Percentiles rank a stretch among this genome's conserved stretches.
These are phyloP conservation scores for Triticum urartu DNA, from an alignment of 176 grass and related monocot species.

Conservation along the genomic window DNA sequence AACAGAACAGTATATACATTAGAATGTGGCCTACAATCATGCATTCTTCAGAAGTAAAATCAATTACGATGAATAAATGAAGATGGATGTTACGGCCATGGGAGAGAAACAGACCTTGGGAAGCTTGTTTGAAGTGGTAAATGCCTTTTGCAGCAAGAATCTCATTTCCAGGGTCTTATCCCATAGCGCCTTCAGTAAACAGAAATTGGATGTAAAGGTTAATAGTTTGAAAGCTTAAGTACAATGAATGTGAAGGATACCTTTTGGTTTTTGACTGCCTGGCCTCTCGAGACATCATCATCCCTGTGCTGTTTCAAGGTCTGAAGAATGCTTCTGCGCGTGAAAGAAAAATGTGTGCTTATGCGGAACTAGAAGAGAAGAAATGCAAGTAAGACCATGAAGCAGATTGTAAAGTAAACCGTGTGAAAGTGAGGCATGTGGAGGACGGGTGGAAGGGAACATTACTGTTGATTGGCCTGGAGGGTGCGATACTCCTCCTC, in stretches of 20 bases:
- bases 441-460: background rate
- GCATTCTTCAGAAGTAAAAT: background rate
- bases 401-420: background rate
- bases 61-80: background rate
- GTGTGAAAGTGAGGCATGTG: background rate
- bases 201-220: slow-evolving; percentile 9
- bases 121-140: slow-evolving; percentile 82
- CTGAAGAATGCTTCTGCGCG: slow-evolving; percentile 12
- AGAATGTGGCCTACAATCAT: background rate
- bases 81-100: background rate
- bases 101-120: slow-evolving; percentile 51
- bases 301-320: slow-evolving; percentile 22
- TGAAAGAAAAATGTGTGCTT: background rate
- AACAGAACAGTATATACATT: background rate
- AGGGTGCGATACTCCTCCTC: slow-evolving; percentile 20
- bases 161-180: slow-evolving; percentile 78
- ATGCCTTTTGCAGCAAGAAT: slow-evolving; percentile 81
- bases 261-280: slow-evolving; percentile 23
- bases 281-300: slow-evolving; percentile 2
- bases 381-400: background rate
- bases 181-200: slow-evolving; percentile 56
- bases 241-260: background rate
- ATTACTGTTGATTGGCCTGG: slow-evolving; percentile 11
- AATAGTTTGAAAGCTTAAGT: background rate
- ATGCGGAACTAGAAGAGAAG: background rate